Base-by-base conservation (phyloP, 495 filamentous ascomycete genomes). In the Penicillium tannophilum region DNA sequence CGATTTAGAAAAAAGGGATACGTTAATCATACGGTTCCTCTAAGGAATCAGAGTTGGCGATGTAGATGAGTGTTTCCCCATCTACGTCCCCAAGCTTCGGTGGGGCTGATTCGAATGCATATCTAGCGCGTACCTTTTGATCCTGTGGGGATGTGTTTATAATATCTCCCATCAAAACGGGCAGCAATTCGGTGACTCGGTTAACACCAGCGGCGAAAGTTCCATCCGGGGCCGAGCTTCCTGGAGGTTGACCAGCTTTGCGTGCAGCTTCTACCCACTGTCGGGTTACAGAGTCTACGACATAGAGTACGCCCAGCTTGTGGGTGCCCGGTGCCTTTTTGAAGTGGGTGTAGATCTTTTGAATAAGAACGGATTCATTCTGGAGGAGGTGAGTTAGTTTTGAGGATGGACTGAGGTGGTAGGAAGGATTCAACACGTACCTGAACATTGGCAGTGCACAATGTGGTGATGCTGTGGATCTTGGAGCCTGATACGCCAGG, bases 251-350 rank as follows among this genome's bases (percentile, higher is more conserved):
- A 59, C 90, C 90, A 60, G 88, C 83, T 63, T 86, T 86, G 74
- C 91, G 92, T 61, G 94, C 95, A 73, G 90, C 88, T 74, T 98
- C 93, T 84, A 96, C 85, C 92, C 95, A 98, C 78, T 93, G 91
- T 76, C 94, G 90, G 73, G 92, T 92, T 87, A 98, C 92, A 83
- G 93, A 96, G 84, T 98, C 95, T 95, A 98, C 91, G 79, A 98
- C 92, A 88, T 98, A 98, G 79, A 98, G 88, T 69, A 97, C 92
- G 75, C 94, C 94, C 79, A 98, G 82, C 79, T 98, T 98, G 84
- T 98, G 93, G 70, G 92, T 93, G 67, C 85, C 85, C 47, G 92
- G 93, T 62, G 92, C 87, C 79, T 92, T 96, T 76, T 95, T 97
- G 88, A 97, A 96, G 68, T 97, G 92, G 39, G 91, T 93, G 79